A percentile compares a stretch with the other conserved stretches of the same genome.
Evolutionary conservation across 495 filamentous ascomycete species (phyloP).

Genomic region (Darksidea phi): DNA sequence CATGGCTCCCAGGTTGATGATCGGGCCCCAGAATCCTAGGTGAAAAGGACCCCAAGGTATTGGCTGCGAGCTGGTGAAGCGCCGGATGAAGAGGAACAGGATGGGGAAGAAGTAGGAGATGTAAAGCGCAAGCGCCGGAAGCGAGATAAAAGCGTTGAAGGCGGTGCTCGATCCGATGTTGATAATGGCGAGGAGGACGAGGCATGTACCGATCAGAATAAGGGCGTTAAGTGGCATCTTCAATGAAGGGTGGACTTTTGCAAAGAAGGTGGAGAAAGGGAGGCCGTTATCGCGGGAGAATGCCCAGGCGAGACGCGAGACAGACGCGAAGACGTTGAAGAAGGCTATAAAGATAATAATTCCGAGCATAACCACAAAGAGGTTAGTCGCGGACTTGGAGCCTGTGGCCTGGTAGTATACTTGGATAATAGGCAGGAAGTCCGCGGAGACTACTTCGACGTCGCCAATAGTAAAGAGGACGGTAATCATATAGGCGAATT

Average conservation of each 20-base stretch:
- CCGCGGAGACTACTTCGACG: constrained; percentile 38
- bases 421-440: constrained; percentile 55
- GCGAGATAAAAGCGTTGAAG: constrained; percentile 53
- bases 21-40: constrained; percentile 42
- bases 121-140: constrained; percentile 50
- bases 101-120: constrained; percentile 55
- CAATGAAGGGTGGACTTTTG: constrained; percentile 39
- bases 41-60: constrained; percentile 32
- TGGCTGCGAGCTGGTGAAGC: constrained; percentile 31
- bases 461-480: constrained; percentile 38
- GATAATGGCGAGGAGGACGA: constrained; percentile 51
- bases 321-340: constrained; percentile 53
- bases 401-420: constrained; percentile 53
- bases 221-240: constrained; percentile 54
- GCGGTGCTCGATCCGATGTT: constrained; percentile 51
- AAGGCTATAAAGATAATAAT: constrained; percentile 48
- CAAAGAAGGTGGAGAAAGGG: constrained; percentile 54
- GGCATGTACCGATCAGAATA: constrained; percentile 43
- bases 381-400: constrained; percentile 48
- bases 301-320: constrained; percentile 57
- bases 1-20: constrained; percentile 49
- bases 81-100: constrained; percentile 43
- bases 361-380: constrained; percentile 50
- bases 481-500: constrained; percentile 29
- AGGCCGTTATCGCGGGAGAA: constrained; percentile 62